Conservation (phyloP, 169 alveolate species). For the Plasmodium relictum region DNA sequence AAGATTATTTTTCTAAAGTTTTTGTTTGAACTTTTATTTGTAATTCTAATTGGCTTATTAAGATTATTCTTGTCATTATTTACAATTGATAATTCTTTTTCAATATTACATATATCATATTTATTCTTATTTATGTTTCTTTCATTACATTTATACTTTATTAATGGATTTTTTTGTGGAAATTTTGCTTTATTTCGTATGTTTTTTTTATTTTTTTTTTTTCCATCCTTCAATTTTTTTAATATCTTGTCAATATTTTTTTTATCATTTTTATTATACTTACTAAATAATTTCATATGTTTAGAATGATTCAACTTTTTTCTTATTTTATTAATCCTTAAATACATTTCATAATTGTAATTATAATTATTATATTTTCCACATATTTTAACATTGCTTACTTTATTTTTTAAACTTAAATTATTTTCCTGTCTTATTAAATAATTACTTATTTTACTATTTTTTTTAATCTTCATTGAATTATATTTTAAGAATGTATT, state of each 20-base stretch:
- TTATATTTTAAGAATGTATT: too few relatives aligned
- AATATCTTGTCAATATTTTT: conserved; percentile 8
- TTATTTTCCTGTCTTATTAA: too few relatives aligned
- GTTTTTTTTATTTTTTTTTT: conserved; percentile 19
- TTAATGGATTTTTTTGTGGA: background rate
- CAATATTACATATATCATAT: background rate
- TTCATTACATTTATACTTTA: background rate
- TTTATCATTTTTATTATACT: background rate
- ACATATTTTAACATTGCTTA: background rate
- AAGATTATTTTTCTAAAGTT: background rate
- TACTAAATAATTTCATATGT: background rate
- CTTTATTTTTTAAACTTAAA: background rate
- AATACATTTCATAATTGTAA: background rate
- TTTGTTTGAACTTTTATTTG: background rate
- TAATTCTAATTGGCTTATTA: background rate
- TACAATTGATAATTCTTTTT: background rate
- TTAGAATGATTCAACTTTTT: background rate
- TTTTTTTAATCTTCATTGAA: too few relatives aligned
- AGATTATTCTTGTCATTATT: background rate
- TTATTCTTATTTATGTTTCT: background rate
- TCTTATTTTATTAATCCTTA: background rate
- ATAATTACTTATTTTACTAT: too few relatives aligned
- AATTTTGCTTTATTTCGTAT: background rate
- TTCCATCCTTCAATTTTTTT: background rate
- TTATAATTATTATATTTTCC: background rate